Conservation (phyloP, 148 eudicot species). For the Polygonum maritimum region DNA sequence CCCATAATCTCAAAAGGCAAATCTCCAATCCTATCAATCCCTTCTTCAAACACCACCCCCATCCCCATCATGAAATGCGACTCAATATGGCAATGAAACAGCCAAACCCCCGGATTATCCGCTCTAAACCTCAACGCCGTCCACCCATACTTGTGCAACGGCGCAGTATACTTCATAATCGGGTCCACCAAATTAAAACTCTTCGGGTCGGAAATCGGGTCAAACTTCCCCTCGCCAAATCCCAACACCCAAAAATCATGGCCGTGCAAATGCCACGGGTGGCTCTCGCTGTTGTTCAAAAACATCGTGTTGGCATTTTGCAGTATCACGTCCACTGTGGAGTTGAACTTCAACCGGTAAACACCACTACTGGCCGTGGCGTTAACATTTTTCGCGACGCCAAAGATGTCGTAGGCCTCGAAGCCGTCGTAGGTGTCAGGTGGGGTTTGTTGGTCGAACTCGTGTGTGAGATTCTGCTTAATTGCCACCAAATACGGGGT, state of each 20-base stretch:
- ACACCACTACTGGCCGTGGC: constrained; percentile 47
- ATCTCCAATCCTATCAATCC: constrained; percentile 33
- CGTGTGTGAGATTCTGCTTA: constrained; percentile 32
- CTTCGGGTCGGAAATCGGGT: constrained; percentile 24
- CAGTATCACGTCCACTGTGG: constrained; percentile 56
- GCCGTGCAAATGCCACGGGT: constrained; percentile 95
- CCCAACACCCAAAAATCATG: constrained; percentile 94
- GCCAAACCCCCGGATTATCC: constrained; percentile 59
- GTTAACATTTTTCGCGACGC: constrained; percentile 26
- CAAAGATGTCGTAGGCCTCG: constrained; percentile 37
- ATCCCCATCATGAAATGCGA: constrained; percentile 49
- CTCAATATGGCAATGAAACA: constrained; percentile 59
- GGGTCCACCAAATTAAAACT: constrained; percentile 49
- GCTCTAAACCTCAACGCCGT: constrained; percentile 45
- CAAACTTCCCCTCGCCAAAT: constrained; percentile 61
- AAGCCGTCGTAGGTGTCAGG: constrained; percentile 36
- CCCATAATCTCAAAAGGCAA: constrained; percentile 47
- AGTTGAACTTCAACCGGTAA: constrained; percentile 44
- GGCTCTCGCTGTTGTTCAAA: constrained; percentile 59
- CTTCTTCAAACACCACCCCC: constrained; percentile 52
- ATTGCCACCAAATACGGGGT: constrained; percentile 71
- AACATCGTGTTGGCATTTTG: constrained; percentile 72
- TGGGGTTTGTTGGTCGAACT: constrained; percentile 49
- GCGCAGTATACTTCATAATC: constrained; percentile 44
- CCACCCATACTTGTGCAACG: constrained; percentile 50